Evolutionary conservation across 345 rosid species (phyloP).

Genomic region (Rhodomyrtus tomentosa): DNA sequence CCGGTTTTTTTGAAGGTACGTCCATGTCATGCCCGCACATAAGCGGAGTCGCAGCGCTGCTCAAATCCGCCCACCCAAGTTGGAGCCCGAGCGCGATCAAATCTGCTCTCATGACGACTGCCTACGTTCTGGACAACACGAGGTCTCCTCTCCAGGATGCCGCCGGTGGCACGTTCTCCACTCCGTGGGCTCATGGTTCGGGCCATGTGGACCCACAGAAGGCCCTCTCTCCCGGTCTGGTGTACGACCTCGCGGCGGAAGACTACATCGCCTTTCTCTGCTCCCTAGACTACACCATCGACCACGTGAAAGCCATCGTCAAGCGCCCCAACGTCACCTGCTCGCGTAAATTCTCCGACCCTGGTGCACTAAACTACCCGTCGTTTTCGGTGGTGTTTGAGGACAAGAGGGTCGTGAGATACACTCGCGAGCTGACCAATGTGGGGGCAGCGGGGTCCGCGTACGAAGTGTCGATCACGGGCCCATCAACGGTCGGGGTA

Average conservation of each 20-base stretch:
- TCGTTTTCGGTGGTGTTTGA: constrained; percentile 75
- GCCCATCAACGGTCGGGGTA: constrained; percentile 40
- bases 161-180: constrained; percentile 39
- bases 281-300: constrained; percentile 50
- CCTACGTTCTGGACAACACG: constrained; percentile 64
- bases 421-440: constrained; percentile 69
- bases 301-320: constrained; percentile 48
- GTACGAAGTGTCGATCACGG: constrained; percentile 34
- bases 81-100: constrained; percentile 93
- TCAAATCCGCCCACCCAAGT: constrained; percentile 72
- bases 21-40: constrained; percentile 98
- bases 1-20: constrained; percentile 38
- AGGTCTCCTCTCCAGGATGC: constrained; percentile 56
- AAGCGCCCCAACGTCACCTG: constrained; percentile 59
- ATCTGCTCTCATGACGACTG: constrained; percentile 79
- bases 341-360: constrained; percentile 39
- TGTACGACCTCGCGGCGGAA: constrained; percentile 57
- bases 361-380: constrained; percentile 84
- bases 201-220: constrained; percentile 79
- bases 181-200: constrained; percentile 63
- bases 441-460: constrained; percentile 55
- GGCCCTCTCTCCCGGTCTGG: constrained; percentile 78
- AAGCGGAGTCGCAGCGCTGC: constrained; percentile 80
- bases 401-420: constrained; percentile 50
- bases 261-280: constrained; percentile 72